phyloP scores from a whole-genome alignment of 805 yeast genomes.

The Yarrowia sp. region DNA sequence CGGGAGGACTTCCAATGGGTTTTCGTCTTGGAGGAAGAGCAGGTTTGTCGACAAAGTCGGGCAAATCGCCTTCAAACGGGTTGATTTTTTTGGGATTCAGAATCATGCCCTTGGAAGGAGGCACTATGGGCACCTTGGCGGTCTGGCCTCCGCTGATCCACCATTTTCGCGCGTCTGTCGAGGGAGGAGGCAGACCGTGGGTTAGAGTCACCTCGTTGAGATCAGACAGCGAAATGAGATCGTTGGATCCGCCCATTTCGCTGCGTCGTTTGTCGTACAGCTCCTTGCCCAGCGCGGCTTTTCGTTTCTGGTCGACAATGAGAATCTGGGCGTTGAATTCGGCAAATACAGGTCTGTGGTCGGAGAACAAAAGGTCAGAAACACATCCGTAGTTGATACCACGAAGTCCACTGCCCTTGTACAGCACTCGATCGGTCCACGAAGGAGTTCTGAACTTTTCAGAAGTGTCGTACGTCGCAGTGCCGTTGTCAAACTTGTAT shows the following conservation, averaged over 20 bases:
- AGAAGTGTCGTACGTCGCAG: conserved; percentile 76
- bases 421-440: conserved; percentile 91
- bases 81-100: conserved; percentile 73
- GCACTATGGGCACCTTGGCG: conserved; percentile 60
- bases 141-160: conserved; percentile 80
- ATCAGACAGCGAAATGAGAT: conserved; percentile 33
- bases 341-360: conserved; percentile 90
- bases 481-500: conserved; percentile 88
- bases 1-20: conserved; percentile 7
- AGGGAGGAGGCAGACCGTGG: conserved; percentile 76
- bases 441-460: conserved; percentile 94
- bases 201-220: conserved; percentile 34
- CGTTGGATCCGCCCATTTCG: conserved; percentile 39
- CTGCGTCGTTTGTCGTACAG: conserved; percentile 57
- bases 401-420: conserved; percentile 52
- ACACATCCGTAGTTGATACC: conserved; percentile 65
- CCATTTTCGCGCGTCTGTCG: conserved; percentile 81
- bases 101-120: conserved; percentile 44
- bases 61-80: conserved; percentile 56
- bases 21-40: conserved; percentile 4
- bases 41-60: conserved; percentile 47
- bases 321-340: conserved; percentile 64
- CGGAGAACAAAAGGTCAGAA: conserved; percentile 65
- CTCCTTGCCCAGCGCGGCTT: conserved; percentile 51
- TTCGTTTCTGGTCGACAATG: conserved; percentile 62